Percentiles rank a stretch among this genome's conserved stretches.
phyloP scores from a whole-genome alignment of 805 yeast genomes.

The Saturnispora bothae region DNA sequence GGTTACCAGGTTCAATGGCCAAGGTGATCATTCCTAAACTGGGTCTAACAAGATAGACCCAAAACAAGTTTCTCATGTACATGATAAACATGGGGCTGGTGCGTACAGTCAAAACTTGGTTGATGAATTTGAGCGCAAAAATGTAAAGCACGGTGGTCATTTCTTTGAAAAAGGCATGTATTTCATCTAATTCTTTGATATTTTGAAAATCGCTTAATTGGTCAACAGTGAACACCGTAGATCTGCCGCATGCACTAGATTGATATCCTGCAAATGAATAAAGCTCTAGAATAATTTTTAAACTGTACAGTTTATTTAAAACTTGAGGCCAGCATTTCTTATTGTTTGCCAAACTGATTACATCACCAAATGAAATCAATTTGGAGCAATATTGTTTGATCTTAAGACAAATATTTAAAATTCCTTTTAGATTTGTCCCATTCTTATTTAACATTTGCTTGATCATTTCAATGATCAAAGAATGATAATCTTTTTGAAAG shows the following conservation, averaged over 20 bases:
- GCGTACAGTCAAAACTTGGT: background rate
- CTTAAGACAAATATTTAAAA: background rate
- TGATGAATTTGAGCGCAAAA: background rate
- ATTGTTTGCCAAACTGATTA: background rate
- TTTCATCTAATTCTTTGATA: background rate
- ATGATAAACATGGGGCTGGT: slow-evolving; percentile 1
- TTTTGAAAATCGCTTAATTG: background rate
- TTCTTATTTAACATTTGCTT: background rate
- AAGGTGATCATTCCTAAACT: slow-evolving; percentile 1
- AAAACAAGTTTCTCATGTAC: slow-evolving; percentile 1
- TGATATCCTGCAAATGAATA: slow-evolving; percentile 2
- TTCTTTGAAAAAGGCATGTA: background rate
- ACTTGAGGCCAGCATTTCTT: slow-evolving; percentile 2
- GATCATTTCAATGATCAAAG: background rate
- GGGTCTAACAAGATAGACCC: background rate
- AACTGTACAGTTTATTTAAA: slow-evolving; percentile 1
- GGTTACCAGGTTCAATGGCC: slow-evolving; percentile 3
- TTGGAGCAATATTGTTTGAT: background rate
- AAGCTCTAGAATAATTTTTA: slow-evolving; percentile 1
- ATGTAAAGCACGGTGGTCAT: background rate
- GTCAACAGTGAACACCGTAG: background rate
- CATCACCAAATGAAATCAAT: slow-evolving; percentile 2
- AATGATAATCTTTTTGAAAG: background rate
- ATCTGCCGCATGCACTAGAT: slow-evolving; percentile 1
- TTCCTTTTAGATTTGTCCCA: background rate